These are phyloP conservation scores for Urochloa ruziziensis DNA, from an alignment of 176 grass and related monocot species.

Conservation along the genomic window DNA sequence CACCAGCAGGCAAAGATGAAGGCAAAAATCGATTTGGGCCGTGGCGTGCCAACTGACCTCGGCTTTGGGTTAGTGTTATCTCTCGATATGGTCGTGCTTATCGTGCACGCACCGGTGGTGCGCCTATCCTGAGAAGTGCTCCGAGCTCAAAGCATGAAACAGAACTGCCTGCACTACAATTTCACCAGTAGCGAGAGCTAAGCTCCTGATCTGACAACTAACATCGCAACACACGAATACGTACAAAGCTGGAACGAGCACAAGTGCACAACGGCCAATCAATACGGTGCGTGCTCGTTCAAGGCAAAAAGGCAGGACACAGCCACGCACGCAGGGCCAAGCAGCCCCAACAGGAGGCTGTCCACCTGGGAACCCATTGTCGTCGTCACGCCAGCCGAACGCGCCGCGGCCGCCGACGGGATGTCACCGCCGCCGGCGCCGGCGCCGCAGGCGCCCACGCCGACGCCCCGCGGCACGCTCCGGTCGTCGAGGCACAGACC, in stretches of 20 bases:
- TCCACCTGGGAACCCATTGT: background rate
- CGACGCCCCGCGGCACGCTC: conserved; percentile 39
- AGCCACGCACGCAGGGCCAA: background rate
- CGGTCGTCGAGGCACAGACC: conserved; percentile 69
- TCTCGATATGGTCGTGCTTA: too few species aligned
- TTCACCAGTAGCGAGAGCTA: background rate
- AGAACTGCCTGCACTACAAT: too few species aligned
- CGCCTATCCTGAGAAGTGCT: too few species aligned
- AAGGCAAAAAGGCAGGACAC: conserved; percentile 24
- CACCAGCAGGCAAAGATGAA: too few species aligned
- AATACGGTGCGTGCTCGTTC: conserved; percentile 13
- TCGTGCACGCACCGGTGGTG: too few species aligned
- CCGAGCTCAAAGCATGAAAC: background rate
- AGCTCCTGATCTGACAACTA: background rate
- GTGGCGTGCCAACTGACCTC: too few species aligned
- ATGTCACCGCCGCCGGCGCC: conserved; percentile 1
- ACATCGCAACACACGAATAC: background rate
- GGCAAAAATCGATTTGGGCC: too few species aligned
- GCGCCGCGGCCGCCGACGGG: background rate
- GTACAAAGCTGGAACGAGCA: background rate
- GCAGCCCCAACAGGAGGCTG: conserved; percentile 9
- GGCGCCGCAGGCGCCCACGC: conserved; percentile 43
- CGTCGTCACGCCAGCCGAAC: background rate
- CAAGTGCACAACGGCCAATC: background rate
- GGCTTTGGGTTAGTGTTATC: too few species aligned